Conservation (phyloP, 1,139 yeast genomes). For the Blastobotrys buckinghamii region DNA sequence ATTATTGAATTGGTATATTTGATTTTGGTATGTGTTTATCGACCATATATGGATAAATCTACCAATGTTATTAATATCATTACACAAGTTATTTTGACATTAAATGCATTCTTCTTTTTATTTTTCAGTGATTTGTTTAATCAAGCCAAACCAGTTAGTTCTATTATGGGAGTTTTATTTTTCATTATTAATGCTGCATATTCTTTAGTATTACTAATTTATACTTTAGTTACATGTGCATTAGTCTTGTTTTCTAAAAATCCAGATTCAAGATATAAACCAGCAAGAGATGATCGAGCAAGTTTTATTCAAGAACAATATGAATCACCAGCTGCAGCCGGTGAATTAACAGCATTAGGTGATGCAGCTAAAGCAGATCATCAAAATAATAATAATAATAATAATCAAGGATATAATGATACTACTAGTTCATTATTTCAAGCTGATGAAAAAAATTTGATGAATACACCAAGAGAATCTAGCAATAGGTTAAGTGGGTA, state of each 20-base stretch:
- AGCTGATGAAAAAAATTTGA: neutral
- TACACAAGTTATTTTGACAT: slow-evolving; percentile 66
- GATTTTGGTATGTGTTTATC: slow-evolving; percentile 54
- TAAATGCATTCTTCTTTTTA: slow-evolving; percentile 80
- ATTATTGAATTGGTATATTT: slow-evolving; percentile 67
- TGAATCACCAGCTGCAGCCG: slow-evolving; percentile 47
- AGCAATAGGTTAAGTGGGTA: neutral
- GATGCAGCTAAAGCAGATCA: slow-evolving; percentile 70
- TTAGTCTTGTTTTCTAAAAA: slow-evolving; percentile 77
- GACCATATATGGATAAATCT: slow-evolving; percentile 91
- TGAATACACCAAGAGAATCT: neutral
- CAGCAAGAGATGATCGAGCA: slow-evolving; percentile 92
- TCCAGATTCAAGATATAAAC: slow-evolving; percentile 92
- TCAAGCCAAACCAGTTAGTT: slow-evolving; percentile 83
- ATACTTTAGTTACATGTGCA: slow-evolving; percentile 74
- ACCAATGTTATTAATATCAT: slow-evolving; percentile 86
- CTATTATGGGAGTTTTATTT: slow-evolving; percentile 87
- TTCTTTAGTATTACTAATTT: slow-evolving; percentile 73
- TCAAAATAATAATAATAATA: slow-evolving; percentile 16
- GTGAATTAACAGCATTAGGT: slow-evolving; percentile 80
- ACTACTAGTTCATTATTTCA: neutral
- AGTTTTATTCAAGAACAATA: slow-evolving; percentile 61
- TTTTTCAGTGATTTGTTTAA: slow-evolving; percentile 82
- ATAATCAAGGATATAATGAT: neutral
- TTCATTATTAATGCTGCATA: slow-evolving; percentile 85